These are phyloP conservation scores for Escovopsis sp. DNA, from an alignment of 2,329 filamentous ascomycete species.

Conservation along the genomic window DNA sequence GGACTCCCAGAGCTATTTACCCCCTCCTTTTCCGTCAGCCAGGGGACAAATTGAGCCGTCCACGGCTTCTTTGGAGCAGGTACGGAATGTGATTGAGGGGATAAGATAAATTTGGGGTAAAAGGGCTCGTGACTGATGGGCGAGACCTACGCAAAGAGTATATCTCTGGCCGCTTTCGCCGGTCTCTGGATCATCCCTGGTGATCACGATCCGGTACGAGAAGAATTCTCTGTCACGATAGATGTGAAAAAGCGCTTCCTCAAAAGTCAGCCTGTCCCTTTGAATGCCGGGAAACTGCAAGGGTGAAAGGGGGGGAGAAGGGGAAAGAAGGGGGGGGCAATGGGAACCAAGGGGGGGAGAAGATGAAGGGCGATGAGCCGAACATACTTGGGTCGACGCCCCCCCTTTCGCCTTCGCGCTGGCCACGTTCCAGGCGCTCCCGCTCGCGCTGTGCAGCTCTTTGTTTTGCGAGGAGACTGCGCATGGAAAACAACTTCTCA, in stretches of 20 bases:
- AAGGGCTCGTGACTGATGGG: no score
- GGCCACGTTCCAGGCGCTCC: conserved; percentile 22
- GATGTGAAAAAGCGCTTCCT: conserved; percentile 43
- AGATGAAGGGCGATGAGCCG: neutral
- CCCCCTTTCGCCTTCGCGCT: conserved; percentile 24
- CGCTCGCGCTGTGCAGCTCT: conserved; percentile 17
- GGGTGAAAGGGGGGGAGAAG: no score
- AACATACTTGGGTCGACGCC: conserved; percentile 34
- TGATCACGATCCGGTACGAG: conserved; percentile 46
- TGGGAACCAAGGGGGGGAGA: no score
- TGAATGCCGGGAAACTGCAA: conserved; percentile 4
- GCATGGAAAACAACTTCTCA: conserved; percentile 28
- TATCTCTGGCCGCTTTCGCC: conserved; percentile 42
- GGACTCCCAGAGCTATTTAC: conserved; percentile 57
- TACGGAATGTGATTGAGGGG: no score
- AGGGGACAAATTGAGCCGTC: no score
- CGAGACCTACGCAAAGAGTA: conserved; percentile 37
- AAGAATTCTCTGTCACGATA: conserved; percentile 50
- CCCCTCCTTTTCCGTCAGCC: no score
- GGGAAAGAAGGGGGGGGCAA: no score
- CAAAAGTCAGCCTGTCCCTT: neutral
- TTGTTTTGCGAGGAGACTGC: conserved; percentile 14
- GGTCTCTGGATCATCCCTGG: conserved; percentile 29
- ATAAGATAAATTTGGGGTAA: no score
- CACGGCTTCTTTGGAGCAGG: neutral